Base-by-base conservation (phyloP, 2,329 filamentous ascomycete genomes). In the Xylaria sp. region DNA sequence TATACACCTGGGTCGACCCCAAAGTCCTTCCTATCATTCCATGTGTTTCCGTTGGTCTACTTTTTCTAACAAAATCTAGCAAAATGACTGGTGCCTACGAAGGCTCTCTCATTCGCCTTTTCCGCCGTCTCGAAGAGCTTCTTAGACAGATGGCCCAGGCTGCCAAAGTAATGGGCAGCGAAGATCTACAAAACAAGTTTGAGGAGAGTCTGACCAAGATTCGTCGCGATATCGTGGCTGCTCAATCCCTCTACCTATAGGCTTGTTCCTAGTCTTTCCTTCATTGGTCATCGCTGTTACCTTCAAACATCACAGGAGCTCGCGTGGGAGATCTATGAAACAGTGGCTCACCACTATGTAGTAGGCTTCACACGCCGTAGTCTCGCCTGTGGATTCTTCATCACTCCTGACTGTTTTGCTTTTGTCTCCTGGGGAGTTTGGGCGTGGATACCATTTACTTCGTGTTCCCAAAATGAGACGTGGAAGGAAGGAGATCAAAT, bases 81-180 rank as follows among this genome's bases (percentile, higher is more conserved):
- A 97, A 97, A 93, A 98, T 99, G 94, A 98, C 96, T 32, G 95
- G 98, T 76, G 93, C 95, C 32, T 99, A 98, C 81, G 96, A 99
- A 83, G 96, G 96, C 69, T 98, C 93, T 67, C 84, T 99, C 69
- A 98, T 99, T 75, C 93, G 96, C 58, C 90, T 98, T 47, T 99
- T 99, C 89, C 92, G 96, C 63, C 92, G 96, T 23, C 86, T 99
- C 37, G 96, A 99, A 81, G 96, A 99, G 82, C 86, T 98, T 66
- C 85, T 99, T 42, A 89, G 96, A 73, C 96, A 99, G 81, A 97
- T 98, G 88, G 95, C 92, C 18, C 93, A 98, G 82, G 96, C 95
- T 27, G 89, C 93, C 73, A 98, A 98, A 83, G 95, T 98, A 71
- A 99, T 99, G 96, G 96, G 96, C 76, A 98, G 92, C 79, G 93